Percentiles rank a stretch among this genome's conserved stretches.
Evolutionary conservation across 2,329 filamentous ascomycete genomes (phyloP).

Genomic region (Claviceps purpurea): DNA sequence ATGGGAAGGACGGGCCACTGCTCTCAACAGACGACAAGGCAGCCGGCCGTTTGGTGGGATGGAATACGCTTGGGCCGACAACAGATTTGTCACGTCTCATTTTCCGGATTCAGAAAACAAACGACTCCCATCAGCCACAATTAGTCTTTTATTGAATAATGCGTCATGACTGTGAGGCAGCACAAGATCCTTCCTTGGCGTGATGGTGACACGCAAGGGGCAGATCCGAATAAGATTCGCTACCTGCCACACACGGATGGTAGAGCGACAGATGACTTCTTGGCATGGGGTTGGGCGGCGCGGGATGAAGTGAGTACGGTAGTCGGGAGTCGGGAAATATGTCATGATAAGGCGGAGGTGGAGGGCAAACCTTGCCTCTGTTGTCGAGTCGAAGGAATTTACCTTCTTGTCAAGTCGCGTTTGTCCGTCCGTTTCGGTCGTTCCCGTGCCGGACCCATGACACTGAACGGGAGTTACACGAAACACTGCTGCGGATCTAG

Average conservation of each 20-base stretch:
- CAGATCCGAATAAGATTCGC: neutral
- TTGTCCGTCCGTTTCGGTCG: neutral
- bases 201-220: neutral
- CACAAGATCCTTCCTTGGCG: neutral
- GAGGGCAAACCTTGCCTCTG: neutral
- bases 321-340: neutral
- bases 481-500: neutral
- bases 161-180: neutral
- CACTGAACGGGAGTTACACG: neutral
- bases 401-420: neutral
- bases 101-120: neutral
- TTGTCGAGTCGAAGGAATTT: neutral
- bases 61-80: neutral
- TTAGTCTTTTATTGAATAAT: neutral
- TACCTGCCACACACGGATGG: neutral
- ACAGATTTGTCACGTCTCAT: neutral
- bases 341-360: neutral
- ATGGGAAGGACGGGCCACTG: neutral
- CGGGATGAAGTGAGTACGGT: neutral
- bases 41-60: neutral
- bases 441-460: neutral
- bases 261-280: neutral
- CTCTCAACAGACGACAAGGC: neutral
- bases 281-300: too few species aligned
- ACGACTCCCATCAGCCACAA: neutral